phyloP scores from a whole-genome alignment of 306 rosid species.

The Gleditsia sinensis region DNA sequence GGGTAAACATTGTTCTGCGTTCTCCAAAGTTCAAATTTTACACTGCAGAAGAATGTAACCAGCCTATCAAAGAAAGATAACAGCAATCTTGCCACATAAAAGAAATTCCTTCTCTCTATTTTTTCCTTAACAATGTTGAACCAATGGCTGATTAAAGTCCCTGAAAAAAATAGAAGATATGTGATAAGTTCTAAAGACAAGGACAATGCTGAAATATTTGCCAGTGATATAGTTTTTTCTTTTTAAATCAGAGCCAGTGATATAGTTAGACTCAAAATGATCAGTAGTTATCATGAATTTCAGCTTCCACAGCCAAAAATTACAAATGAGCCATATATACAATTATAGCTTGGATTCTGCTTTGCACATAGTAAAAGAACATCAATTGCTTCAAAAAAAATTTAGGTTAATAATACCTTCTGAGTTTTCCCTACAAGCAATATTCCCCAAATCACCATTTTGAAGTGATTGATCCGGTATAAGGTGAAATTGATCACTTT shows the following conservation, averaged over 20 bases:
- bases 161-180: slow-evolving; percentile 54
- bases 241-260: too few species aligned
- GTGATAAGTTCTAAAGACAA: slow-evolving; percentile 17
- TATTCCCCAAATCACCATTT: slow-evolving; percentile 33
- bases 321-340: slow-evolving; percentile 10
- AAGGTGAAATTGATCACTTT: slow-evolving; percentile 39
- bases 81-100: slow-evolving; percentile 45
- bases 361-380: slow-evolving; percentile 19
- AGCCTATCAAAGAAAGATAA: slow-evolving; percentile 61
- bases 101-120: slow-evolving; percentile 51
- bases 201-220: slow-evolving; percentile 17
- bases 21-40: slow-evolving; percentile 68
- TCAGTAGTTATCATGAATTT: slow-evolving; percentile 10
- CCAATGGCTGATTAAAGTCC: slow-evolving; percentile 46
- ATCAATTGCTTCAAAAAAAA: slow-evolving; percentile 25
- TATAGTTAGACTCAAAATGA: slow-evolving; percentile 16
- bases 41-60: slow-evolving; percentile 44
- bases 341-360: slow-evolving; percentile 13
- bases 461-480: slow-evolving; percentile 39
- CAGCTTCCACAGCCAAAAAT: slow-evolving; percentile 18
- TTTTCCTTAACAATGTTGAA: slow-evolving; percentile 50
- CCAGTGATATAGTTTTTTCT: slow-evolving; percentile 1
- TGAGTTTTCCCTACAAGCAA: slow-evolving; percentile 42
- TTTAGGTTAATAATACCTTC: slow-evolving; percentile 54
- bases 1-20: slow-evolving; percentile 65